A percentile compares a stretch with the other conserved stretches of the same genome.
These are phyloP conservation scores for Chaetomium globosum DNA, from an alignment of 2,329 filamentous ascomycete genomes.

Conservation along the genomic window DNA sequence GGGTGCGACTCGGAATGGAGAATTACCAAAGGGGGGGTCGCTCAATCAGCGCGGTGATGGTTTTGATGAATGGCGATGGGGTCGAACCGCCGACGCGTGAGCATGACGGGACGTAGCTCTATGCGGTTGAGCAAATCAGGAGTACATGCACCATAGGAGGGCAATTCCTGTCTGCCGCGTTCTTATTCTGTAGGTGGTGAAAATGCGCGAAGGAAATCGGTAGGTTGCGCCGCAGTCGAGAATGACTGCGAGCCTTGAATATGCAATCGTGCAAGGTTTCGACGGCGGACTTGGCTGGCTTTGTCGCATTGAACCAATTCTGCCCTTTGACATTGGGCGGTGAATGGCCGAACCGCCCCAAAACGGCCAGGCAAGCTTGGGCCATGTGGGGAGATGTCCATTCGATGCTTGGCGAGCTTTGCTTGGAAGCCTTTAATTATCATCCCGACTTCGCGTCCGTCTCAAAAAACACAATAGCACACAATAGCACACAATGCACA, in stretches of 20 bases:
- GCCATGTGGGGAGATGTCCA: neutral
- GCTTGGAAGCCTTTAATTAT: too few species aligned
- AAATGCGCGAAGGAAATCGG: conserved; percentile 4
- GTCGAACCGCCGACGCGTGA: conserved; percentile 12
- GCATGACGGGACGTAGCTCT: conserved; percentile 8
- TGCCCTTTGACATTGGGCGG: conserved; percentile 29
- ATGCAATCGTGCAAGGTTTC: neutral
- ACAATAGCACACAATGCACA: too few species aligned
- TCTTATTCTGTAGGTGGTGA: neutral
- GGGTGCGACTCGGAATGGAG: conserved; percentile 3
- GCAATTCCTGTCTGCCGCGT: neutral
- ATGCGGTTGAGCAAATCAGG: conserved; percentile 13
- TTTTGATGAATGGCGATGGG: neutral
- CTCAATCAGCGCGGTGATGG: conserved; percentile 4
- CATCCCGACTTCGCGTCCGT: too few species aligned
- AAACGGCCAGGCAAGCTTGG: conserved; percentile 11
- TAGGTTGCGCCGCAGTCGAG: conserved; percentile 8
- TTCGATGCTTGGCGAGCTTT: too few species aligned
- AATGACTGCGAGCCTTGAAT: conserved; percentile 10
- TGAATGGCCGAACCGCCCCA: conserved; percentile 4
- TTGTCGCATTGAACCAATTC: conserved; percentile 33
- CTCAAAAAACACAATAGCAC: neutral
- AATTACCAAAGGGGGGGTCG: conserved; percentile 22
- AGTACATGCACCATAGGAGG: conserved; percentile 5
- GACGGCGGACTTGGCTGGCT: conserved; percentile 19